Evolutionary conservation across 1,284 basidiomycete genomes (phyloP).

Genomic region (Ustilago loliicola): DNA sequence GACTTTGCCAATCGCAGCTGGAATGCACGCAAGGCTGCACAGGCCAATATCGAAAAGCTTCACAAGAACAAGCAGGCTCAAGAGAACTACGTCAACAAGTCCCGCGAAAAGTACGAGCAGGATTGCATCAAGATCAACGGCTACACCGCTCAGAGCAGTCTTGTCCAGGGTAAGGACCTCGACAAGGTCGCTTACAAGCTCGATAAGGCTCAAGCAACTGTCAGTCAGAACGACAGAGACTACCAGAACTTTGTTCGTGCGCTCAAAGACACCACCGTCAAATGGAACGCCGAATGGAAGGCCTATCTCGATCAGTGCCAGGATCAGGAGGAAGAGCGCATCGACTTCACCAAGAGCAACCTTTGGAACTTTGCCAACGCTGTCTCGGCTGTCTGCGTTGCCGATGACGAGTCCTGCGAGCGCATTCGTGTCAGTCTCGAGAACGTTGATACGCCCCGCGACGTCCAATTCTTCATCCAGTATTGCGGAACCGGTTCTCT

Average conservation of each 20-base stretch:
- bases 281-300: slow-evolving; percentile 97
- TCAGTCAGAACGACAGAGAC: slow-evolving; percentile 81
- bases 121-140: slow-evolving; percentile 96
- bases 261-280: slow-evolving; percentile 82
- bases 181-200: slow-evolving; percentile 91
- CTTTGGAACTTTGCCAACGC: slow-evolving; percentile 97
- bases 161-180: slow-evolving; percentile 92
- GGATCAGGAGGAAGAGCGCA: slow-evolving; percentile 92
- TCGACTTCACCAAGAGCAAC: slow-evolving; percentile 94
- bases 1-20: slow-evolving; percentile 64
- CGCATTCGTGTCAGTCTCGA: slow-evolving; percentile 67
- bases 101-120: slow-evolving; percentile 91
- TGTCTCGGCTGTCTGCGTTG: slow-evolving; percentile 93
- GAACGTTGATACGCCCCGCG: slow-evolving; percentile 63
- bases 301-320: slow-evolving; percentile 78
- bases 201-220: slow-evolving; percentile 88
- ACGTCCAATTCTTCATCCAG: slow-evolving; percentile 66
- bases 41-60: slow-evolving; percentile 64
- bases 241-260: slow-evolving; percentile 88
- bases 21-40: slow-evolving; percentile 58
- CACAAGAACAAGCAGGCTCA: slow-evolving; percentile 70
- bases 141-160: slow-evolving; percentile 90
- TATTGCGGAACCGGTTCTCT: slow-evolving; percentile 64
- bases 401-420: slow-evolving; percentile 82
- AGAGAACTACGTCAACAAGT: slow-evolving; percentile 72